A percentile compares a stretch with the other conserved stretches of the same genome.
Evolutionary conservation across 108 stramenopile genomes (phyloP).

Genomic region (Fragilaria crotonensis): DNA sequence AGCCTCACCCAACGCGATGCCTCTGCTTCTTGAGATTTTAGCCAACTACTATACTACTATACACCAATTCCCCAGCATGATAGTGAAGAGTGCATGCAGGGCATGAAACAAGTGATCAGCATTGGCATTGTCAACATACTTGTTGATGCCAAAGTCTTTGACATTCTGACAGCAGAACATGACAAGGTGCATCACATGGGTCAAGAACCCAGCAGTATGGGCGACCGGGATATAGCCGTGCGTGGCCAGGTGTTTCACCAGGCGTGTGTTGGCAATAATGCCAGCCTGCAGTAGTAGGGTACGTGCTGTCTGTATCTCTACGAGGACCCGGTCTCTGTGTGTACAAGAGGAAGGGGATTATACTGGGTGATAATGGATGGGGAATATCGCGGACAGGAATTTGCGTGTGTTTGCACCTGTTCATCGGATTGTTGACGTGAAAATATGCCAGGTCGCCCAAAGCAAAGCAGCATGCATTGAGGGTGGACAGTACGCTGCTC

Average conservation of each 20-base stretch:
- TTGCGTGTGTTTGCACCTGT: conserved; percentile 25
- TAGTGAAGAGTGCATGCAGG: too few species aligned
- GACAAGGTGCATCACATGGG: too few species aligned
- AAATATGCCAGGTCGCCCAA: conserved; percentile 32
- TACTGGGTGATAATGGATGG: conserved; percentile 25
- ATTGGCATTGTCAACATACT: too few species aligned
- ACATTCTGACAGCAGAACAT: too few species aligned
- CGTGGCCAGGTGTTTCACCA: conserved; percentile 10
- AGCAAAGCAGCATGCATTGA: conserved; percentile 13
- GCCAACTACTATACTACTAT: too few species aligned
- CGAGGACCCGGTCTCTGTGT: conserved; percentile 10
- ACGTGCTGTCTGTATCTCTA: conserved; percentile 19
- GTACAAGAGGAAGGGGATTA: conserved; percentile 1
- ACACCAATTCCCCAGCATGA: too few species aligned
- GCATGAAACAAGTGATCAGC: too few species aligned
- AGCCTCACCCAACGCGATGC: too few species aligned
- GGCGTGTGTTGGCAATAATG: conserved; percentile 31
- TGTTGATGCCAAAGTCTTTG: too few species aligned
- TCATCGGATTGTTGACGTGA: conserved; percentile 31
- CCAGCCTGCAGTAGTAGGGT: conserved; percentile 42
- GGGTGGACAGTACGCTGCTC: conserved; percentile 31
- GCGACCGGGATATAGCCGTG: conserved; percentile 9
- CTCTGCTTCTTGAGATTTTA: too few species aligned
- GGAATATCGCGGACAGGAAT: conserved; percentile 25
- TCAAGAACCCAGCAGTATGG: too few species aligned